These are phyloP conservation scores for Tetradesmus lagerheimii DNA, from an alignment of 139 green algal genomes.

Conservation along the genomic window DNA sequence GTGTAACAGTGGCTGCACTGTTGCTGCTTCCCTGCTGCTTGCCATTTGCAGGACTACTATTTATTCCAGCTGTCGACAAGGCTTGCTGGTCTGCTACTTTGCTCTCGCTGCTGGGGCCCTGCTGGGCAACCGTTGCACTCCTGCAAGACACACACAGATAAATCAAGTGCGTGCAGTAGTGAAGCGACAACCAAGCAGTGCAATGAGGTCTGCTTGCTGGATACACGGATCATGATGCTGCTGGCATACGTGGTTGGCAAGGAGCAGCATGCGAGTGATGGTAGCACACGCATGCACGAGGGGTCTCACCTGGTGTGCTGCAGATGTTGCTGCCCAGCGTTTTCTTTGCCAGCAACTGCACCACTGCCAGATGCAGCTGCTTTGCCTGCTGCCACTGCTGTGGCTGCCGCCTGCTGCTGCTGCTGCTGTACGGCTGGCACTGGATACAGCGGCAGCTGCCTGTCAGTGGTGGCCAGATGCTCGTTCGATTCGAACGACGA, in stretches of 20 bases:
- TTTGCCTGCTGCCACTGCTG: background rate
- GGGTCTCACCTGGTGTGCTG: background rate
- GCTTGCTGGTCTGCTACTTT: background rate
- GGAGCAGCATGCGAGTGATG: background rate
- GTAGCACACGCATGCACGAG: too few species aligned
- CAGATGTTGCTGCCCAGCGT: background rate
- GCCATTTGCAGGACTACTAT: background rate
- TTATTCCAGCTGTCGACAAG: background rate
- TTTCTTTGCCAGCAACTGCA: background rate
- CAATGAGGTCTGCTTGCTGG: background rate
- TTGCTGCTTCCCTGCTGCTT: background rate
- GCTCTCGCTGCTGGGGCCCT: background rate
- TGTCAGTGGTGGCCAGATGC: constrained; percentile 56
- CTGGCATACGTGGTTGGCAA: background rate
- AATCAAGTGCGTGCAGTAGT: background rate
- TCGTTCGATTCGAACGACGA: constrained; percentile 63
- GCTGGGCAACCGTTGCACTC: background rate
- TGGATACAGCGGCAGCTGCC: constrained; percentile 56
- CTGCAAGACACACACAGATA: background rate
- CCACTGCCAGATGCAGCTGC: background rate
- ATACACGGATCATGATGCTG: background rate
- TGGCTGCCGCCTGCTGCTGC: background rate
- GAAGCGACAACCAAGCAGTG: background rate
- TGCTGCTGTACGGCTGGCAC: background rate
- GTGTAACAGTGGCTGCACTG: background rate